phyloP scores from a whole-genome alignment of 176 grass and related monocot genomes.

The Eragrostis curvula region DNA sequence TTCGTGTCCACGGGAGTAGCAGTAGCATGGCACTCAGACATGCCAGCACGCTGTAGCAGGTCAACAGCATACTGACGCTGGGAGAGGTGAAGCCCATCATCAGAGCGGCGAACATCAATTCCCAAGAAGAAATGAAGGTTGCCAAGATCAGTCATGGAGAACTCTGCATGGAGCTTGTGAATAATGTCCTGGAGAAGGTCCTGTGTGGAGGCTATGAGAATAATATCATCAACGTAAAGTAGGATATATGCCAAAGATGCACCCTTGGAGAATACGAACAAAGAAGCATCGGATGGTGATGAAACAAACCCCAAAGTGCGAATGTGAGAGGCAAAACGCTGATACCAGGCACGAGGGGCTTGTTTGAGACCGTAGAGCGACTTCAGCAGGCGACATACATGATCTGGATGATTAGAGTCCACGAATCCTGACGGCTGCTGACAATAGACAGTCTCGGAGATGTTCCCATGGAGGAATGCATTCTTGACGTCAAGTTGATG shows the following conservation, averaged over 20 bases:
- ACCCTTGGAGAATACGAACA: background rate
- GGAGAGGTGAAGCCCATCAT: too few relatives aligned
- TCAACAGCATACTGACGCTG: too few relatives aligned
- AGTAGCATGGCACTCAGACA: too few relatives aligned
- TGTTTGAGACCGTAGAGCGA: constrained; percentile 29
- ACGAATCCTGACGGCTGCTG: background rate
- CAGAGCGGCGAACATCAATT: too few relatives aligned
- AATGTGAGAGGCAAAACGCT: too few relatives aligned
- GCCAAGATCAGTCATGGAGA: too few relatives aligned
- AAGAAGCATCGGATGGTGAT: background rate
- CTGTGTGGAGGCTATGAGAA: background rate
- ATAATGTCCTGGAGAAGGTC: background rate
- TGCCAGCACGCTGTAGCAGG: too few relatives aligned
- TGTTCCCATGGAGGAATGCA: background rate
- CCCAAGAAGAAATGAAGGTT: too few relatives aligned
- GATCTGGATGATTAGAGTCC: background rate
- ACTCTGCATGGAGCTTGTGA: background rate
- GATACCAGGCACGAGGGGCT: background rate
- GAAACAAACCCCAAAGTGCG: background rate
- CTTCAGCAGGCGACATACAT: background rate
- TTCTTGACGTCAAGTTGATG: constrained; percentile 24
- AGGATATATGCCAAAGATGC: background rate
- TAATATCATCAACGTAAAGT: constrained; percentile 16
- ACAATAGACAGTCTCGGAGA: background rate
- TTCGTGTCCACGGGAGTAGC: too few relatives aligned